Evolutionary conservation across 2,329 filamentous ascomycete genomes (phyloP).

Genomic region (Chaetothyriales sp.): DNA sequence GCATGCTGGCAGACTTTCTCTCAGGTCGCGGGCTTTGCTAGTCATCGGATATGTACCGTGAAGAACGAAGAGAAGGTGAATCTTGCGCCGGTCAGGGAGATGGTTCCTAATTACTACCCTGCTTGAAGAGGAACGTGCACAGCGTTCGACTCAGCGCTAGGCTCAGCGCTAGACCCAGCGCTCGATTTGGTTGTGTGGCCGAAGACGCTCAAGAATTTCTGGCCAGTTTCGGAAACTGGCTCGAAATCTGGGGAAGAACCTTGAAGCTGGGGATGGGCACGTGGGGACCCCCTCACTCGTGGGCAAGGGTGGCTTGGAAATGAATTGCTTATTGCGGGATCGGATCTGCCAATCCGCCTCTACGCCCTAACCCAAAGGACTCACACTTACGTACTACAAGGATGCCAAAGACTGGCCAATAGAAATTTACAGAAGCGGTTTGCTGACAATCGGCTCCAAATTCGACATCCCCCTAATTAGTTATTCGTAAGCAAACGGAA

Average conservation of each 20-base stretch:
- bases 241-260: not conserved
- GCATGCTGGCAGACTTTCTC: slow-evolving; percentile 7
- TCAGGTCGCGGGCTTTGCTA: not conserved
- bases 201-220: not conserved
- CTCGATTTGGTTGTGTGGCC: too few species aligned
- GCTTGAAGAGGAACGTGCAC: not conserved
- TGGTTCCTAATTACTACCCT: not conserved
- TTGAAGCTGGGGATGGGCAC: not conserved
- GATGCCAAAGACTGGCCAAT: too few species aligned
- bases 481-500: too few species aligned
- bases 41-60: not conserved
- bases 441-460: too few species aligned
- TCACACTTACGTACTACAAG: too few species aligned
- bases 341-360: too few species aligned
- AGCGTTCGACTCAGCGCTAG: not conserved
- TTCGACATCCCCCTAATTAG: too few species aligned
- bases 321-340: not conserved
- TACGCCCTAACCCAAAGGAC: too few species aligned
- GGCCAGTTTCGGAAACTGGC: too few species aligned
- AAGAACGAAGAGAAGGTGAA: not conserved
- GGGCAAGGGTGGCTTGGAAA: not conserved
- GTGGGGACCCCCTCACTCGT: not conserved
- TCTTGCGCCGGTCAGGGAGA: not conserved
- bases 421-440: too few species aligned
- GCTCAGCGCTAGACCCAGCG: not conserved